Base-by-base conservation (phyloP, 1,284 basidiomycete species). In the Sporisorium reilianum region DNA sequence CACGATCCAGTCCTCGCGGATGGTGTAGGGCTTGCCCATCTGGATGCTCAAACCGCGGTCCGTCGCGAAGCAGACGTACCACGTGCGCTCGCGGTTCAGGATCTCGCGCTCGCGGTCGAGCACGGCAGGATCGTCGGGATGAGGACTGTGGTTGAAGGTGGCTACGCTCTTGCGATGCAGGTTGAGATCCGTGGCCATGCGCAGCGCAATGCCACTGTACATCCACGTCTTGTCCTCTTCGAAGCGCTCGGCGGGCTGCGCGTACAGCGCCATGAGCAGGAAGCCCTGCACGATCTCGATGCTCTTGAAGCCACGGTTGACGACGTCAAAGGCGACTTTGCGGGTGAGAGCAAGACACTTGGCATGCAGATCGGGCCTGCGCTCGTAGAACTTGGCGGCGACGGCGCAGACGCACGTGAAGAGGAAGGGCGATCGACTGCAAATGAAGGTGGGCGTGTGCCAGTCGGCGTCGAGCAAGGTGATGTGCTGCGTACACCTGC, bases 151-250 rank as follows among this genome's bases (percentile, higher is more conserved):
- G 20, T 83, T 80, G 36, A 85, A 88, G 78, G 90, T 90, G 23
- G 87, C 87, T 8, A 87, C 86, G 6, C 91, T 92, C 84, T 97
- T 95, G 64, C 96, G 90, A 84, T 97, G 95, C 54, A 99, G 86
- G 84, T 98, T 98, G 52, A 99, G 87, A 85, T 99, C 96, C 18
- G 93, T 96, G 5, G 93, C 96, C 92, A 97, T 95, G 64, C 95
- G 91, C 46, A 87, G 86, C 0, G 87, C 87, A 61, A 88, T 85
- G 28, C 86, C 86, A 62, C 80, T 77, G 73, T 85, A 85, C 41
- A 83, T 74, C 95, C 96, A 99, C 0, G 95, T 98, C 80, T 93
- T 91, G 86, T 99, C 96, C 81, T 97, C 94, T 84, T 99, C 97
- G 82, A 94, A 98, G 18, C 87, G 85, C 70, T 85, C 75, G 14